Conservation (phyloP, 208 protist genomes). For the Crithidia mellificae region DNA sequence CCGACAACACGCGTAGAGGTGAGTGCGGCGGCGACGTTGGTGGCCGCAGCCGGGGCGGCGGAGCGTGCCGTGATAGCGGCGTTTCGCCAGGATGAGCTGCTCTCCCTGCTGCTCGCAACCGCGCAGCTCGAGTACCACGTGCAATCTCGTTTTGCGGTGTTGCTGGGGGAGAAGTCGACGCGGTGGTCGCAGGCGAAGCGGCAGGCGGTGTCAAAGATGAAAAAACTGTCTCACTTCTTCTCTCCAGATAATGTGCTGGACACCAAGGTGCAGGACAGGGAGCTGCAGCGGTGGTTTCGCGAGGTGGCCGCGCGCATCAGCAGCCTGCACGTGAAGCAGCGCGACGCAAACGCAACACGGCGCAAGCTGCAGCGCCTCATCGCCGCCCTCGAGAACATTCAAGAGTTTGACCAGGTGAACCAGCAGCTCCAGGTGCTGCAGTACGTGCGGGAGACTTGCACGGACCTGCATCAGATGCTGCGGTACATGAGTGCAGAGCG, state of each 20-base stretch:
- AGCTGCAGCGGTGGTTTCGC: constrained; percentile 94
- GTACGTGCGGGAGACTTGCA: constrained; percentile 90
- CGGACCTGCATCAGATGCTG: constrained; percentile 93
- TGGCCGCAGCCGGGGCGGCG: constrained; percentile 7
- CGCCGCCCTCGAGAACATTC: constrained; percentile 95
- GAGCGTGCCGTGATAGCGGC: constrained; percentile 38
- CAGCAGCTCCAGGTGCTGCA: constrained; percentile 90
- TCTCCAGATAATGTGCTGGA: constrained; percentile 77
- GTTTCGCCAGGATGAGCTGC: constrained; percentile 63
- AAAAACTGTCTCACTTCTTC: constrained; percentile 92
- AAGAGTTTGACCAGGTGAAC: constrained; percentile 95
- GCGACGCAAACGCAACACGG: constrained; percentile 77
- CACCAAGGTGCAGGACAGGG: constrained; percentile 76
- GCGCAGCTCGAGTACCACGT: constrained; percentile 95
- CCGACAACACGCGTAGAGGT: constrained; percentile 21
- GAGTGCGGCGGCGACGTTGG: not conserved
- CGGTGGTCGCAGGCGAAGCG: constrained; percentile 89
- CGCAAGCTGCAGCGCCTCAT: constrained; percentile 96
- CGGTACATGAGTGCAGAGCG: constrained; percentile 94
- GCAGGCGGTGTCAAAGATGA: constrained; percentile 58
- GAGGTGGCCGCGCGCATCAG: constrained; percentile 83
- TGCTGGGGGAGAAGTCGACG: constrained; percentile 87
- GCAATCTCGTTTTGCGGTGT: constrained; percentile 82
- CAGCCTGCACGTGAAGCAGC: constrained; percentile 35
- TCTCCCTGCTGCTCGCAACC: constrained; percentile 92